Evolutionary conservation across 2,329 filamentous ascomycete genomes (phyloP), one percentile per base, ranked within the genome.

Genomic region (Beauveria caledonica): DNA sequence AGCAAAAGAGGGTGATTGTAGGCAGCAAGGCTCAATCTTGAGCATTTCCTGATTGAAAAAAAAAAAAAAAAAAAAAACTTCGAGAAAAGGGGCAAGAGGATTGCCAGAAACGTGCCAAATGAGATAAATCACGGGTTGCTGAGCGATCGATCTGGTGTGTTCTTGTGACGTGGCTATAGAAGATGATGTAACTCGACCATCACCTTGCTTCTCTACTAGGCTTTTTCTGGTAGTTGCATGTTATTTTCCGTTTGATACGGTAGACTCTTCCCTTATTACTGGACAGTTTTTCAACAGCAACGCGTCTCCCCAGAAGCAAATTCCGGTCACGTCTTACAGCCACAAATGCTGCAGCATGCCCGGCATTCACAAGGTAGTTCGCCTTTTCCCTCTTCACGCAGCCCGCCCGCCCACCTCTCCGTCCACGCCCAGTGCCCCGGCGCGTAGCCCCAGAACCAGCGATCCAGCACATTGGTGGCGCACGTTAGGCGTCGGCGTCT

Each of bases 371-470:
- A n/a, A n/a, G n/a, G n/a, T 64, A 61, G 19, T 60, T 64, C 8
- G 58, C 57, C 40, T 17, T 53, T 23, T 33, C 48, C 57, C 49
- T 49, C 3, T 46, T 59, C 53, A 63, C 60, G 5, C 62, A 33
- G 1, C 29, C 56, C 59, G 57, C 1, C 27, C 45, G 62, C 66
- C 62, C 33, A 67, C 39, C 3, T 54, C 62, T 42, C 52, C 59
- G 40, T 64, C 45, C 15, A 63, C 66, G 1, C 60, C 57, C 8
- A 49, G n/a, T n/a, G n/a, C n/a, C n/a, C n/a, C n/a, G n/a, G n/a
- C n/a, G n/a, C n/a, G n/a, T n/a, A n/a, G n/a, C n/a, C n/a, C n/a
- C n/a, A n/a, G n/a, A n/a, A n/a, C n/a, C n/a, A n/a, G n/a, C n/a
- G n/a, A n/a, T n/a, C n/a, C n/a, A n/a, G n/a, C n/a, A n/a, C n/a